Percentiles rank a stretch among this genome's conserved stretches.
These are phyloP conservation scores for Aspergillus ellipticus DNA, from an alignment of 495 filamentous ascomycete species.

Conservation along the genomic window DNA sequence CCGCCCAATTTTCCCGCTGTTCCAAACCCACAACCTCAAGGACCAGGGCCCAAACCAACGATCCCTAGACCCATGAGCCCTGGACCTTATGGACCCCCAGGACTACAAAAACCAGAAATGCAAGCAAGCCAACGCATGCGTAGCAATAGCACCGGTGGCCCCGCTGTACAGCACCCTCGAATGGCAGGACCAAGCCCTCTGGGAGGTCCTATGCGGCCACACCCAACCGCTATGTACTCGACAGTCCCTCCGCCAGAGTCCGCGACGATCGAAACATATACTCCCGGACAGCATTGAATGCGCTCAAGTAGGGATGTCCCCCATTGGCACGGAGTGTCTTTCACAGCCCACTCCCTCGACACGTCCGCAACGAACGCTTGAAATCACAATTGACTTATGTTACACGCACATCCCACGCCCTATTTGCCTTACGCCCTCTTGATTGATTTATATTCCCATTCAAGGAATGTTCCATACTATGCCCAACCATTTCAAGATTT, in stretches of 20 bases:
- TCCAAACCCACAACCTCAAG: slow-evolving; percentile 45
- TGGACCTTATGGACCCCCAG: slow-evolving; percentile 44
- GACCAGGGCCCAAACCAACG: slow-evolving; percentile 30
- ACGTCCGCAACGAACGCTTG: neutral
- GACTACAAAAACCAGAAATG: slow-evolving; percentile 43
- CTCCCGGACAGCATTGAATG: neutral
- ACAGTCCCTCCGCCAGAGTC: neutral
- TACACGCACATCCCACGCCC: neutral
- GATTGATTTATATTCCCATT: neutral
- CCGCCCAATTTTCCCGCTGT: slow-evolving; percentile 32
- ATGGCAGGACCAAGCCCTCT: slow-evolving; percentile 52
- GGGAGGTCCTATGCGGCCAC: slow-evolving; percentile 34
- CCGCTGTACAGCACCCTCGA: slow-evolving; percentile 39
- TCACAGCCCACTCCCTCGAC: neutral
- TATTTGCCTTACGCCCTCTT: neutral
- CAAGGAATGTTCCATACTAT: neutral
- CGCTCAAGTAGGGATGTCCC: neutral
- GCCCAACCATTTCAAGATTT: neutral
- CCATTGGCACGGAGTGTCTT: neutral
- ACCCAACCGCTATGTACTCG: slow-evolving; percentile 20
- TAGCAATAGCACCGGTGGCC: slow-evolving; percentile 50
- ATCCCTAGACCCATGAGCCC: slow-evolving; percentile 50
- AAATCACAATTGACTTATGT: neutral
- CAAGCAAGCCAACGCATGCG: slow-evolving; percentile 40
- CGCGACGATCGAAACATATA: neutral